Evolutionary conservation across 1,139 yeast species (phyloP), one percentile per base, ranked within the genome.

Genomic region (Casaregolazyma lundiana): DNA sequence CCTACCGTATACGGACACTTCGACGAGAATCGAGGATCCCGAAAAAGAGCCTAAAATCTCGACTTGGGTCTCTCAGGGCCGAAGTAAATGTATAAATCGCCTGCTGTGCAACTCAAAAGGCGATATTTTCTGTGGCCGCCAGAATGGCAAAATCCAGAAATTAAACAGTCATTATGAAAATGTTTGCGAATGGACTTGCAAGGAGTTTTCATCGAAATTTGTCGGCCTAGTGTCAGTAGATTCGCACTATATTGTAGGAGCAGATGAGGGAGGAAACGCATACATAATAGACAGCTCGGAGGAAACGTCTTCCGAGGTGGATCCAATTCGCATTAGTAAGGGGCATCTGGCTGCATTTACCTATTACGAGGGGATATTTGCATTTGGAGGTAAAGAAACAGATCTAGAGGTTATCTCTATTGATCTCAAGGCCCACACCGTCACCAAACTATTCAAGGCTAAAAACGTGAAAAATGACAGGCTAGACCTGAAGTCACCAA

Each of bases 371-470:
- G 49, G 47, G 15, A 35, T 51, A 15, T 53, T 57, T 43, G 65
- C 63, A 7, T 55, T 69, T 45, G 78, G 78, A 1, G 80, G 81
- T 2, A 70, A 73, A 51, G 71, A 73, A 46, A 68, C 69, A 44
- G 78, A 72, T 38, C 55, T 76, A 26, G 70, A 70, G 40, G 47
- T 67, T 18, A 32, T 58, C 20, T 45, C 39, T 22, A 40, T 61
- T 30, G 54, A 47, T 19, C 34, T 45, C 6, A 29, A 41, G n/a
- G 18, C 38, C 15, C 38, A n/a, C 3, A 26, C 40, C 9, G 35
- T 47, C 22, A 42, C 50, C 34, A 40, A 50, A 29, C 30, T 58
- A 9, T 70, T 69, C 66, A 57, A 57, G 43, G 72, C 71, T 11
- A 60, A 62, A 49, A 66, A 68, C 43, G 72, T 69, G 35, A 67